phyloP scores from a whole-genome alignment of 2,329 filamentous ascomycete species.

The Fusarium temperatum region DNA sequence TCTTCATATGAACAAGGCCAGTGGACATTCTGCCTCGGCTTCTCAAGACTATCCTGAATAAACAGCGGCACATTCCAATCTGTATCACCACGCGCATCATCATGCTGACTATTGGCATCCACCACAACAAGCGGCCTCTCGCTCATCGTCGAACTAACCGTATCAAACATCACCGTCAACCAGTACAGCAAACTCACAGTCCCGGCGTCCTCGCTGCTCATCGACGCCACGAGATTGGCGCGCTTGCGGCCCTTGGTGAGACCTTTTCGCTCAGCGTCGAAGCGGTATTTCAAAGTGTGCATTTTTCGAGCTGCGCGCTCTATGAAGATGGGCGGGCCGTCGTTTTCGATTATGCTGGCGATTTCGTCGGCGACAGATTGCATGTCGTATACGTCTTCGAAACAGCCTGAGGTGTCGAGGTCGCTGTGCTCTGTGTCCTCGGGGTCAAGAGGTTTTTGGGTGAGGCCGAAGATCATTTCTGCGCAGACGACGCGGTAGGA shows the following conservation, averaged over 20 bases:
- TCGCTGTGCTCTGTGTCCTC: not conserved
- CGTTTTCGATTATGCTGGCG: conserved; percentile 25
- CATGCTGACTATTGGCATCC: conserved; percentile 51
- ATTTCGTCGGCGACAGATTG: conserved; percentile 9
- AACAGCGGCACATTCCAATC: conserved; percentile 16
- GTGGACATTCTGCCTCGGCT: conserved; percentile 33
- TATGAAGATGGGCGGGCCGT: conserved; percentile 36
- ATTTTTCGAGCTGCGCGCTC: conserved; percentile 38
- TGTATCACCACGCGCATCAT: conserved; percentile 18
- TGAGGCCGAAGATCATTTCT: conserved; percentile 51
- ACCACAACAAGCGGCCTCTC: conserved; percentile 44
- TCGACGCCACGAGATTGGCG: not conserved
- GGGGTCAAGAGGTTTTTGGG: conserved; percentile 40
- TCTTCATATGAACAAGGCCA: conserved; percentile 64
- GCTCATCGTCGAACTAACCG: conserved; percentile 63
- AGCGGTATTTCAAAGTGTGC: conserved; percentile 34
- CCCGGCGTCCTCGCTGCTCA: conserved; percentile 41
- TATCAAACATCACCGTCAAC: conserved; percentile 68
- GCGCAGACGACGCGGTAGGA: conserved; percentile 50
- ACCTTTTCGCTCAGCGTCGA: conserved; percentile 30
- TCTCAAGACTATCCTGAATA: conserved; percentile 18
- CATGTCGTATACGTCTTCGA: not conserved
- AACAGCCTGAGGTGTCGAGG: not conserved
- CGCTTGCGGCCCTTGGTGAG: conserved; percentile 5
- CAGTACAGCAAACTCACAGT: conserved; percentile 65